Conservation (phyloP, 179 eudicot species). For the Drosera spatulata region DNA sequence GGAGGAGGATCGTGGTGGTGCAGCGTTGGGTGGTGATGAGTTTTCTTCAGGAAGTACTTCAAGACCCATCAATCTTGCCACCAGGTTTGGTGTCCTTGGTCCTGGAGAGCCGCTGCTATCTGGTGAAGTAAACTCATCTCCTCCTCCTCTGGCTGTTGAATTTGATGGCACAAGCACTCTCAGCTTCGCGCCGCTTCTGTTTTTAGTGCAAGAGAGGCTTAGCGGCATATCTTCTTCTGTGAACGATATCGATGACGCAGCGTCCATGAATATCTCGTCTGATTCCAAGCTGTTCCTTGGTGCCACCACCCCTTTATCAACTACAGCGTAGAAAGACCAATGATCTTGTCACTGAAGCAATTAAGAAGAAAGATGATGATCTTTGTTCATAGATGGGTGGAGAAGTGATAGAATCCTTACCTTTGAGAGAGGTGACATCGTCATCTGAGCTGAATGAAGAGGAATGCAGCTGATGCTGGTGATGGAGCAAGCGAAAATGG, state of each 20-base stretch:
- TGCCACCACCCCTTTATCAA: conserved; percentile 61
- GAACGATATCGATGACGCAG: conserved; percentile 22
- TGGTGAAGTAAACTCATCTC: conserved; percentile 26
- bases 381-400: not conserved
- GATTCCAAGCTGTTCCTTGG: conserved; percentile 86
- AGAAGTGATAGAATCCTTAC: conserved; percentile 12
- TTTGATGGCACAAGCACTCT: conserved; percentile 12
- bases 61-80: conserved; percentile 91
- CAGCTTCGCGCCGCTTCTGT: conserved; percentile 22
- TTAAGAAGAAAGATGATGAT: not conserved
- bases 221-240: conserved; percentile 13
- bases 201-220: not conserved
- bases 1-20: conserved; percentile 21
- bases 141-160: conserved; percentile 20
- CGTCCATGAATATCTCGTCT: conserved; percentile 15
- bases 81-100: conserved; percentile 66
- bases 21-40: conserved; percentile 16
- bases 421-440: conserved; percentile 29
- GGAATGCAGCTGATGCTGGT: conserved; percentile 17
- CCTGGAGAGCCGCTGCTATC: conserved; percentile 44
- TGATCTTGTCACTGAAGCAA: not conserved
- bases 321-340: not conserved
- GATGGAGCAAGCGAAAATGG: conserved; percentile 30
- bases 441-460: conserved; percentile 6
- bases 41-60: conserved; percentile 58